Base-by-base conservation (phyloP, 176 grass and related monocot species). In the Triticum dicoccoides region DNA sequence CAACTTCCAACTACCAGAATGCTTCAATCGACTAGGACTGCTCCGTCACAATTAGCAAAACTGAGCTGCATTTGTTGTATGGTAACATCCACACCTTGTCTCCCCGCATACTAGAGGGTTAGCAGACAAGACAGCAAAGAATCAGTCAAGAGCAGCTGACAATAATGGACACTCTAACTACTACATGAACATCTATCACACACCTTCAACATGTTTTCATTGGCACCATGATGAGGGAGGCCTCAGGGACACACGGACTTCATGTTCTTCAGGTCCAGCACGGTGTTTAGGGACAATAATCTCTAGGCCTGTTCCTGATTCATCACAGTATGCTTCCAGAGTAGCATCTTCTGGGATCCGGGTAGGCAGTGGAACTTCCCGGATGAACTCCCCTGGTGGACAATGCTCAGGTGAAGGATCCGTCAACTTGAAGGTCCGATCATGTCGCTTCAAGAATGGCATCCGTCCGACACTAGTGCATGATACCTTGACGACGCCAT, bases 201-300 rank as follows among this genome's bases (percentile, higher is more conserved):
- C 78, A 88, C 90, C 90, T 91, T 86, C 32, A 78, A 84, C 80
- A 81, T 63, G 54, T 80, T 80, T 66, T 90, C 84, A 83, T 65
- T 92, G 84, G 83, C 80, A 90, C 93, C 95, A 90, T 56, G 95
- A 87, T 5, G 86, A 91, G 63, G 95, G 86, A 32, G 95, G 87
- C 79, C 89, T 90, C 91, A 98, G 91, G 59, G 91, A 95, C 27
- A 98, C 95, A 90, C 54, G 93, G 68, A 98, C 95, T 83, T 98
- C 95, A 89, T 98, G 95, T 88, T 98, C 95, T 90, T 98, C 95
- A 38, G 93, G 93, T n/a, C 89, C 95, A 84, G 93, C 80, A 44
- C 91, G 87, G 76, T 87, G 77, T 72, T 98, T 98, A 51, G 95
- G 95, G 15, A 98, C 91, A 87, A 92, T 87, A 80, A 98, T 98